A percentile compares a stretch with the other conserved stretches of the same genome.
phyloP scores from a whole-genome alignment of 1,284 basidiomycete species.

The Ceratobasidium sp. region DNA sequence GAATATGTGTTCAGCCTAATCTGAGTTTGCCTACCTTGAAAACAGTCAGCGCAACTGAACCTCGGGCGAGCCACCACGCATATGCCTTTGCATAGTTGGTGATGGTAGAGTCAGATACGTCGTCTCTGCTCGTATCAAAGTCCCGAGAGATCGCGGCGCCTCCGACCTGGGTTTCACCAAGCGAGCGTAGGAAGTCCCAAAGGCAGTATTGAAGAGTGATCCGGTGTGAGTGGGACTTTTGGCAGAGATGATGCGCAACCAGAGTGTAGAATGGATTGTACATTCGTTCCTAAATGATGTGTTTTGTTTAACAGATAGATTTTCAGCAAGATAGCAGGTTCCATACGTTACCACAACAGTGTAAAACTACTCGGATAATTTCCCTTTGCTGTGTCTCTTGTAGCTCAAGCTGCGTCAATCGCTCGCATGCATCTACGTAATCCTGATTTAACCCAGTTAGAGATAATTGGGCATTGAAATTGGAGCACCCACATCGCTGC shows the following conservation, averaged over 20 bases:
- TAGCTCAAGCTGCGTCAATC: slow-evolving; percentile 84
- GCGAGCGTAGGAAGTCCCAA: slow-evolving; percentile 96
- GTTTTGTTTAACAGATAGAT: background rate
- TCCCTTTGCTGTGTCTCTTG: slow-evolving; percentile 95
- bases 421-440: slow-evolving; percentile 92
- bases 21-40: slow-evolving; percentile 75
- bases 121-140: slow-evolving; percentile 62
- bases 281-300: slow-evolving; percentile 74
- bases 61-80: slow-evolving; percentile 87
- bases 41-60: slow-evolving; percentile 76
- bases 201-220: slow-evolving; percentile 96
- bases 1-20: background rate
- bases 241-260: slow-evolving; percentile 80
- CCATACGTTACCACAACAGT: slow-evolving; percentile 91
- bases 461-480: background rate
- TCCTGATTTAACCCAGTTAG: slow-evolving; percentile 68
- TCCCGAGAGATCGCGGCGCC: slow-evolving; percentile 82
- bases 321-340: background rate
- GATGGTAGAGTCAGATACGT: slow-evolving; percentile 70
- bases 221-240: slow-evolving; percentile 81
- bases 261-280: slow-evolving; percentile 98
- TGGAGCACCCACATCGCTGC: slow-evolving; percentile 77
- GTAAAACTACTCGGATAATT: slow-evolving; percentile 90
- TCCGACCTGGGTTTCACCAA: slow-evolving; percentile 87
- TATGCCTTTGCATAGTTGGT: slow-evolving; percentile 80